Evolutionary conservation across 129 eudicot genomes (phyloP), one percentile per base, ranked within the genome.

Genomic region (Silybum marianum): DNA sequence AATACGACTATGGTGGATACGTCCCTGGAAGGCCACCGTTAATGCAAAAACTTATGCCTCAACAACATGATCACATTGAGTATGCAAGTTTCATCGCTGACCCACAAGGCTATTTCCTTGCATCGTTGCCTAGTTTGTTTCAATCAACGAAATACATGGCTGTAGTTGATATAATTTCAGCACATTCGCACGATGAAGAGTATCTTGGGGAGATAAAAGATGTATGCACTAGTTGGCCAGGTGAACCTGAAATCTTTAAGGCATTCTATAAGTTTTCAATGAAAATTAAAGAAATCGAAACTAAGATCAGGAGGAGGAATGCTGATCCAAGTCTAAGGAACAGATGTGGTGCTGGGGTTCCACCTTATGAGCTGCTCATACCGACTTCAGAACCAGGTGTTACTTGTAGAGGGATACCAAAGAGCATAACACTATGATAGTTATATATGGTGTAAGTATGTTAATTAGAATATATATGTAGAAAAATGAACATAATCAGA

Each of bases 371-470:
- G 88, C 90, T 94, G 12, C 92, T 94, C 44, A 87, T 86, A 63
- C 98, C 98, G 6, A 94, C 90, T 78, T 94, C 97, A 1, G 91
- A 83, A 51, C 92, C 97, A 4, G 98, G 98, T 3, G 98, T 94
- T 19, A 94, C 97, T 3, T 91, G 97, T 10, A 87, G 95, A 86
- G 98, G 98, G 48, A 91, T 91, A 11, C 97, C 98, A 25, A 94
- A 90, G 78, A 94, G 95, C 79, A 89, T 94, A 40, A 87, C 92
- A 9, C 88, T 91, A 65, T 93, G 79, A 90, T 54, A 30, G 1
- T 26, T 26, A 26, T 26, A 26, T 32, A 32, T 32, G 36, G 5
- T 32, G 36, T 0, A 32, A 32, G 36, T 32, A 32, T 4, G 3
- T 32, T 32, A 32, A 32, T 32, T 32, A 6, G 3, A 32, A 32